Evolutionary conservation across 805 yeast species (phyloP), one percentile per base, ranked within the genome.

Genomic region (Limtongozyma cylindracea): DNA sequence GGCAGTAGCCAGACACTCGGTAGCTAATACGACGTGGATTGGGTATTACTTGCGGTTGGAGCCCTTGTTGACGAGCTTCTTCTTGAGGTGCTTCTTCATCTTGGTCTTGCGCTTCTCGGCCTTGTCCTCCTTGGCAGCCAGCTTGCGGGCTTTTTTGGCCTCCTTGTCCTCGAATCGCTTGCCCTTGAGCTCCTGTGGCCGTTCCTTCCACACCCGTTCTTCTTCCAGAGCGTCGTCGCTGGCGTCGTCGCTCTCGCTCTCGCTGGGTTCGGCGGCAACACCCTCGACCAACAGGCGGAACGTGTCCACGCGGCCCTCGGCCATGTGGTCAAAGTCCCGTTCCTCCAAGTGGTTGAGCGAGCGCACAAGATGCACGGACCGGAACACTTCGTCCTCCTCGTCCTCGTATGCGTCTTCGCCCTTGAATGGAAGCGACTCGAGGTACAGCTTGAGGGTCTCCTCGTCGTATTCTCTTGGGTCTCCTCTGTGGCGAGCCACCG

Each of bases 301-400:
- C 2, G 84, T 68, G 29, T 69, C 78, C 18, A 77, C 72, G 31
- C 76, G 67, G 13, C 94, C 95, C 27, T 66, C 63, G 1, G 66
- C 52, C 31, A 74, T 73, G 34, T 72, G 69, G 21, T 63, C 68
- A 32, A 74, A 77, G 40, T 88, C 98, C 27, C 93, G 56, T 37
- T 88, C 98, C 38, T 88, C 76, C 40, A 82, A 38, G 49, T 84
- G 64, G 46, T 78, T 66, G 48, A 88, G 45, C 25, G 88, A 67
- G 35, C 82, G 55, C 16, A 74, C 77, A 33, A 74, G 46, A 43
- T 74, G 78, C 23, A 72, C 35, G 4, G 82, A 64, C 39, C 98
- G 53, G 44, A 88, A 88, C 5, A 88, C 66, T 24, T 76, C 91
- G 41, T 88, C 98, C 25, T 58, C 60, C 3, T 48, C 32, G 29